Percentiles rank a stretch among this genome's conserved stretches.
Evolutionary conservation across 108 stramenopile species (phyloP).

Genomic region (Cyclotella kingstonii): DNA sequence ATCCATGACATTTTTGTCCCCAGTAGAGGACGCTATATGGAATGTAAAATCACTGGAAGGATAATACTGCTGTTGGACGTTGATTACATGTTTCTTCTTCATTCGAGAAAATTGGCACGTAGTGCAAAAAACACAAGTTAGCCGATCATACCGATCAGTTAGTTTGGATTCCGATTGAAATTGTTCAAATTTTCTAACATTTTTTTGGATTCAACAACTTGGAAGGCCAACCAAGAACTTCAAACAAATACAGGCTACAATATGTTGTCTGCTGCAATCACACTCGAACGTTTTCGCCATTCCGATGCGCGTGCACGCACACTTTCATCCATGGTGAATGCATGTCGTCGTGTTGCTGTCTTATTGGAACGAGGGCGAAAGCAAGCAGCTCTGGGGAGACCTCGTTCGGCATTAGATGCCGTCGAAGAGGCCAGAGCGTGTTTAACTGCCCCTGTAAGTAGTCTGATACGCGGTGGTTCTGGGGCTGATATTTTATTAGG

Average conservation of each 20-base stretch:
- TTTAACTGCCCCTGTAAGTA: slow-evolving; percentile 68
- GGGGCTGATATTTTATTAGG: slow-evolving; percentile 26
- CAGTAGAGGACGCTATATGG: too few species aligned
- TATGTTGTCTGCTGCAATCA: slow-evolving; percentile 59
- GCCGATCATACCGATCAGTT: too few species aligned
- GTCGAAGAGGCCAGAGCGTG: slow-evolving; percentile 83
- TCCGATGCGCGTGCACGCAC: slow-evolving; percentile 67
- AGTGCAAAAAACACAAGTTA: too few species aligned
- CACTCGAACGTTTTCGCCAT: slow-evolving; percentile 59
- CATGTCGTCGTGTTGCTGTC: slow-evolving; percentile 76
- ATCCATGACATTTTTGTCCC: too few species aligned
- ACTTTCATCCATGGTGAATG: slow-evolving; percentile 70
- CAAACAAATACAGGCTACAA: slow-evolving; percentile 70
- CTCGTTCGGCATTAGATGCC: slow-evolving; percentile 77
- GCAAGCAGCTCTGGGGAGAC: slow-evolving; percentile 76
- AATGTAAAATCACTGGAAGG: too few species aligned
- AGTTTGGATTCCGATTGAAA: not conserved
- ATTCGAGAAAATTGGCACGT: too few species aligned
- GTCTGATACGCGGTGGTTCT: slow-evolving; percentile 42
- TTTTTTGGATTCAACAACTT: not conserved
- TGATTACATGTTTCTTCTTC: too few species aligned
- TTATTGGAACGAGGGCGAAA: slow-evolving; percentile 72
- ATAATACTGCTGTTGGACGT: too few species aligned
- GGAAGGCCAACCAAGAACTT: slow-evolving; percentile 62
- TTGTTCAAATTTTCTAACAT: not conserved